Percentiles rank a stretch among this genome's conserved stretches.
Conservation (phyloP, 2,329 filamentous ascomycete species). For the Epichloe festucae region DNA sequence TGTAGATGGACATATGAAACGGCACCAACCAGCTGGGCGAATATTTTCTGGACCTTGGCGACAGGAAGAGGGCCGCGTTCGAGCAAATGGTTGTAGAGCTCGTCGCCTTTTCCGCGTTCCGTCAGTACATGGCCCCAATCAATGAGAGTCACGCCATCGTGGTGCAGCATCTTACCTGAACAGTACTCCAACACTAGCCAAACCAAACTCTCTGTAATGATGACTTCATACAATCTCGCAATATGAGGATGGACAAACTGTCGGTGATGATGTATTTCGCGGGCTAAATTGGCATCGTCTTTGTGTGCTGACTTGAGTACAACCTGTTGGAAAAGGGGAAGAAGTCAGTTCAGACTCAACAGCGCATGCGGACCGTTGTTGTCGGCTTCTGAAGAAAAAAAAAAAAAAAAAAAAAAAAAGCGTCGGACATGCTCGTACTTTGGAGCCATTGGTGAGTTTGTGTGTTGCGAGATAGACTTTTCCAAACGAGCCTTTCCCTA, state of each 20-base stretch:
- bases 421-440: conserved; percentile 39
- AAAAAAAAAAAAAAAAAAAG: background rate
- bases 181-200: conserved; percentile 98
- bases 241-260: conserved; percentile 98
- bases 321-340: conserved; percentile 42
- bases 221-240: conserved; percentile 90
- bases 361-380: background rate
- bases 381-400: background rate
- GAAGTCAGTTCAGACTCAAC: background rate
- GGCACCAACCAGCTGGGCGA: conserved; percentile 87
- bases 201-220: conserved; percentile 87
- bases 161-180: conserved; percentile 48
- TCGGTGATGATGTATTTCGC: conserved; percentile 96
- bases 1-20: conserved; percentile 92
- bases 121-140: background rate
- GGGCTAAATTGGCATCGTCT: conserved; percentile 85
- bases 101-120: conserved; percentile 55
- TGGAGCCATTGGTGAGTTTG: conserved; percentile 96
- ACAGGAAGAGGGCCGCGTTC: conserved; percentile 72
- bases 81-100: conserved; percentile 92
- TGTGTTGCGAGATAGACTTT: conserved; percentile 95
- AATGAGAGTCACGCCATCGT: background rate
- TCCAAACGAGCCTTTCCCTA: conserved; percentile 92
- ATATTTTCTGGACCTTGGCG: conserved; percentile 86
- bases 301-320: conserved; percentile 98